These are phyloP conservation scores for Dentipellis fragilis DNA, from an alignment of 768 basidiomycete genomes.

Conservation along the genomic window DNA sequence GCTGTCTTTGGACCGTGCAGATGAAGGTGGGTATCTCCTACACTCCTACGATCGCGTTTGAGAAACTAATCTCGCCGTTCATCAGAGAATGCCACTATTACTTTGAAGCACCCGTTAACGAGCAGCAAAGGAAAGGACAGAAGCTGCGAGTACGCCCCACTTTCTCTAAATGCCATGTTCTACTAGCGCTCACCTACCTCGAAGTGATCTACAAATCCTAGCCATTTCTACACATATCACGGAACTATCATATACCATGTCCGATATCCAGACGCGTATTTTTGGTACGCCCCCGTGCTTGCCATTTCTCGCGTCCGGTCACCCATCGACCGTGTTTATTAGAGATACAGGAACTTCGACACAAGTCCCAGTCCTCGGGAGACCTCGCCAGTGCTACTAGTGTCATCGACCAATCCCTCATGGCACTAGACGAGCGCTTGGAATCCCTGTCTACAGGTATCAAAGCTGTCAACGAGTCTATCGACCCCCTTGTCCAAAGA, in stretches of 20 bases:
- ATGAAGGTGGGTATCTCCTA: constrained; percentile 45
- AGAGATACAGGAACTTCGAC: constrained; percentile 92
- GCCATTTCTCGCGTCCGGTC: neutral
- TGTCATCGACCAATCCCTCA: constrained; percentile 74
- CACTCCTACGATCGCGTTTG: neutral
- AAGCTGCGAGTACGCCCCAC: constrained; percentile 55
- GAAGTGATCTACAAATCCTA: constrained; percentile 64
- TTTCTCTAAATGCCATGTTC: neutral
- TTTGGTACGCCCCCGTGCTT: constrained; percentile 46
- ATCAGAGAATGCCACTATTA: constrained; percentile 69
- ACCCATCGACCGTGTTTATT: neutral
- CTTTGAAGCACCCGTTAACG: constrained; percentile 36
- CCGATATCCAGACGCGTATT: constrained; percentile 85
- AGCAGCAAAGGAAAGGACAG: constrained; percentile 42
- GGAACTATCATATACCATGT: constrained; percentile 77
- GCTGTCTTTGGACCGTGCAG: constrained; percentile 41
- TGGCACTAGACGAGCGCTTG: constrained; percentile 69
- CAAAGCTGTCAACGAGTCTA: constrained; percentile 52
- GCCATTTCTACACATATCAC: constrained; percentile 81
- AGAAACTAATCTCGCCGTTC: constrained; percentile 3
- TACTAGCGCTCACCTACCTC: neutral
- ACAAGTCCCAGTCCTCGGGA: constrained; percentile 63
- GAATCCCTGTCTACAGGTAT: constrained; percentile 66
- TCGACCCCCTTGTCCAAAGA: constrained; percentile 41
- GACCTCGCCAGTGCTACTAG: constrained; percentile 50